Evolutionary conservation across 257 asterid species (phyloP), one percentile per base, ranked within the genome.

Genomic region (Paraleonurus japonicus): DNA sequence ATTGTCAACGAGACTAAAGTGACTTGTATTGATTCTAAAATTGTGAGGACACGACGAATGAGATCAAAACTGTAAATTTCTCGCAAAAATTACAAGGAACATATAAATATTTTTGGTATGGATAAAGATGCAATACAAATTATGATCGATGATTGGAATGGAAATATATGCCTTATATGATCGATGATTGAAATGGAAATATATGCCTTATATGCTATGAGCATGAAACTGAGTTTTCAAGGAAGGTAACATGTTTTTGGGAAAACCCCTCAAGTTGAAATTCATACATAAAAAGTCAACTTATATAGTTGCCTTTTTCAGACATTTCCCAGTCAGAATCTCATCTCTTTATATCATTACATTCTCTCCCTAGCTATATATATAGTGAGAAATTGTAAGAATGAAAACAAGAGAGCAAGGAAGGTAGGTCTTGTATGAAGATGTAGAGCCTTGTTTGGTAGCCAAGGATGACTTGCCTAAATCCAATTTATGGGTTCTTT

Each of bases 401-500:
- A 33, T 1, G 7, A 20, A 28, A 22, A 28, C 20, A 28, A 26
- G 32, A 28, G 62, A 16, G n/a, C 7, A 27, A 72, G 75, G 85
- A 78, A 75, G 83, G 69, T 70, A 77, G 80, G 86, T 35, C 77
- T 79, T 39, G 83, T 80, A 81, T 86, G 90, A 81, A 78, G 82
- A 75, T 60, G 24, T 61, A 81, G 88, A 77, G 71, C 55, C 79
- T 78, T 3, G 77, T 85, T 78, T 77, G 88, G 68, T 85, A 85
- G 90, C 88, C 88, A 85, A 81, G 88, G 86, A 85, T 83, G 88
- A 83, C 85, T 86, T 81, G 90, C 92, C 88, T 86, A 82, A 69
- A 75, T 71, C 51, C 70, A 13, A 28, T 15, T 48, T 62, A 43
- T 4, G 76, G 62, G 11, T 61, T 47, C 32, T 70, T 24, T 24